Evolutionary conservation across 495 filamentous ascomycete species (phyloP), one percentile per base, ranked within the genome.

Genomic region (Filosporella fistucella): DNA sequence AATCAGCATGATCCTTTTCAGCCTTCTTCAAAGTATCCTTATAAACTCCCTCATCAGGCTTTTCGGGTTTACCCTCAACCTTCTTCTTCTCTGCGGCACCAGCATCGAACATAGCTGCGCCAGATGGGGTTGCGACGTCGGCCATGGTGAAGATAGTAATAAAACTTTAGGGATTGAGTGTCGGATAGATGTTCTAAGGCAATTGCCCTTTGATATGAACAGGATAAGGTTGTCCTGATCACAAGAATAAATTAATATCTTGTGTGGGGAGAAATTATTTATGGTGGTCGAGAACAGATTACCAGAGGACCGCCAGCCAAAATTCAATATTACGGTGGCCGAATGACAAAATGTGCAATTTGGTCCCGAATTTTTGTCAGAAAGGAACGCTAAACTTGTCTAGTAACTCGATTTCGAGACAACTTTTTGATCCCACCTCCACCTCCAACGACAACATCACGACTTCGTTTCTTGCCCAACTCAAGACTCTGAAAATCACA

Each of bases 1-100:
- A 71, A 21, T 79, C 81, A 47, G 78, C 66, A 64, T 91, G 81
- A 45, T 86, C 89, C 70, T 95, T 93, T 66, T 96, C 85, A 20
- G 84, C 85, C 64, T 84, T 77, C 22, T 73, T 80, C 37, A 95
- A 68, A 46, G 75, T 73, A 58, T 80, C 77, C 68, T 95, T 82
- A 68, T 81, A 91, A 32, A 63, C 59, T 29, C 76, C 78, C 60
- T 81, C 75, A 57, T 93, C 83, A 13, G 88, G 88, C 71, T 80
- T 82, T 60, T 80, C 75, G 9, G 84, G 83, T 67, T 76, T 82
- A 63, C 76, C 45, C 4, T 55, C 10, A 52, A 17, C 32, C 59
- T 65, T 42, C 43, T 67, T 69, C 43, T 62, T 56, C 33, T 44
- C 40, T n/a, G 38, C 39, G 12, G 47, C 50, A 24, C 49, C 48